These are phyloP conservation scores for Ceratocystis ficicola DNA, from an alignment of 2,329 filamentous ascomycete genomes.

Conservation along the genomic window DNA sequence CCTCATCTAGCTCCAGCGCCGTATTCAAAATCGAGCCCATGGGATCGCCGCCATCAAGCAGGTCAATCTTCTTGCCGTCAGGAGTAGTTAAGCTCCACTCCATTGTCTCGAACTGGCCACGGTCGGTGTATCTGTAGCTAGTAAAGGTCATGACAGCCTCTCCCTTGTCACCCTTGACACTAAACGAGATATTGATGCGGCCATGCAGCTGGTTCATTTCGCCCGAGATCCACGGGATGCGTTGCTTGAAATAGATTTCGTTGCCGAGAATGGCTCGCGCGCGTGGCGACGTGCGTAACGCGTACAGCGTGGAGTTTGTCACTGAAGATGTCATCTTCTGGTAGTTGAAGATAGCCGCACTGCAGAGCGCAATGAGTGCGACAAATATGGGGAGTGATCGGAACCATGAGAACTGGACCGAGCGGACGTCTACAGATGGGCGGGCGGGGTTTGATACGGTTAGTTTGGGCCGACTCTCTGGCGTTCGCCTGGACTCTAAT, in stretches of 20 bases:
- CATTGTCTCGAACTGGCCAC: slow-evolving; percentile 65
- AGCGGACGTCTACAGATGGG: slow-evolving; percentile 31
- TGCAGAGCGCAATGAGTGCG: slow-evolving; percentile 54
- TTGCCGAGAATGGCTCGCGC: slow-evolving; percentile 74
- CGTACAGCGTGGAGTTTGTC: slow-evolving; percentile 82
- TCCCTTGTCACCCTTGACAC: slow-evolving; percentile 65
- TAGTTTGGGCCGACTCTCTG: slow-evolving; percentile 12
- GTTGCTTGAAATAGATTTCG: slow-evolving; percentile 67
- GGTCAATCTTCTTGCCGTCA: slow-evolving; percentile 50
- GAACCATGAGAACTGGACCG: slow-evolving; percentile 47
- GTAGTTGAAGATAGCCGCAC: slow-evolving; percentile 96
- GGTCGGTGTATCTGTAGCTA: slow-evolving; percentile 52
- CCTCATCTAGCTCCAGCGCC: slow-evolving; percentile 30
- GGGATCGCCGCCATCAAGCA: slow-evolving; percentile 62
- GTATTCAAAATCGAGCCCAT: slow-evolving; percentile 44
- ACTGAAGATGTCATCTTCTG: slow-evolving; percentile 83
- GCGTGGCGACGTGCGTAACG: slow-evolving; percentile 63
- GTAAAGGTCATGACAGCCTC: slow-evolving; percentile 68
- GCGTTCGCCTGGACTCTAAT: too few relatives aligned
- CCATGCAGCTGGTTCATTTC: slow-evolving; percentile 92
- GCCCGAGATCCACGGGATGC: slow-evolving; percentile 73
- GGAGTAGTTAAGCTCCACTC: slow-evolving; percentile 74
- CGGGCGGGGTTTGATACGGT: background rate
- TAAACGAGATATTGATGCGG: slow-evolving; percentile 73
- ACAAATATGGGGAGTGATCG: slow-evolving; percentile 73